phyloP scores from a whole-genome alignment of 2,329 filamentous ascomycete species.

The Gremmenia infestans region DNA sequence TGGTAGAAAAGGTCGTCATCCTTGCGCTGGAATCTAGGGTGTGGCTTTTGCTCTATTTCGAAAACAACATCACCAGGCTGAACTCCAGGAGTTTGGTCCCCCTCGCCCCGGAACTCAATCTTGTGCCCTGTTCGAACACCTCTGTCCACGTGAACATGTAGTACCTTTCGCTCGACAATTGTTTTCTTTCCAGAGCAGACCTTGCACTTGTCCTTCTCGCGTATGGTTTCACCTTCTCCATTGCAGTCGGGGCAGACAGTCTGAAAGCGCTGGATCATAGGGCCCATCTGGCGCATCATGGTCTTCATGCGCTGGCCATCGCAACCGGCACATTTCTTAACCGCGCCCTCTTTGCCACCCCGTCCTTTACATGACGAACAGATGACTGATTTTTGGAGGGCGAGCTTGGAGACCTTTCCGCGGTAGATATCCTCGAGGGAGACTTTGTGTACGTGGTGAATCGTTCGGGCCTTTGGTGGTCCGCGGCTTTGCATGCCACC shows the following conservation, averaged over 20 bases:
- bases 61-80: slow-evolving; percentile 96
- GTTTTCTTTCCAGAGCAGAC: slow-evolving; percentile 97
- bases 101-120: slow-evolving; percentile 95
- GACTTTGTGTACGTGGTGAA: slow-evolving; percentile 98
- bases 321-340: slow-evolving; percentile 86
- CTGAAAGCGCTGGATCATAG: slow-evolving; percentile 99
- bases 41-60: slow-evolving; percentile 99
- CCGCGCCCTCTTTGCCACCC: slow-evolving; percentile 96
- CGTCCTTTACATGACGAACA: slow-evolving; percentile 91
- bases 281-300: slow-evolving; percentile 99
- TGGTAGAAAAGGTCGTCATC: slow-evolving; percentile 95
- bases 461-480: slow-evolving; percentile 84
- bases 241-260: slow-evolving; percentile 98
- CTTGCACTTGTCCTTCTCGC: slow-evolving; percentile 98
- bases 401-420: slow-evolving; percentile 95
- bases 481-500: slow-evolving; percentile 74
- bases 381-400: slow-evolving; percentile 94
- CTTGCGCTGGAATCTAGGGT: slow-evolving; percentile 88
- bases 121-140: slow-evolving; percentile 92
- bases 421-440: slow-evolving; percentile 97
- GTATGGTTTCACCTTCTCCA: slow-evolving; percentile 93
- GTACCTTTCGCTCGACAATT: slow-evolving; percentile 91
- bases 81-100: slow-evolving; percentile 90
- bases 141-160: slow-evolving; percentile 95
- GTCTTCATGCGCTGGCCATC: slow-evolving; percentile 98